Evolutionary conservation across 768 basidiomycete species (phyloP).

Genomic region (Russula emetica): DNA sequence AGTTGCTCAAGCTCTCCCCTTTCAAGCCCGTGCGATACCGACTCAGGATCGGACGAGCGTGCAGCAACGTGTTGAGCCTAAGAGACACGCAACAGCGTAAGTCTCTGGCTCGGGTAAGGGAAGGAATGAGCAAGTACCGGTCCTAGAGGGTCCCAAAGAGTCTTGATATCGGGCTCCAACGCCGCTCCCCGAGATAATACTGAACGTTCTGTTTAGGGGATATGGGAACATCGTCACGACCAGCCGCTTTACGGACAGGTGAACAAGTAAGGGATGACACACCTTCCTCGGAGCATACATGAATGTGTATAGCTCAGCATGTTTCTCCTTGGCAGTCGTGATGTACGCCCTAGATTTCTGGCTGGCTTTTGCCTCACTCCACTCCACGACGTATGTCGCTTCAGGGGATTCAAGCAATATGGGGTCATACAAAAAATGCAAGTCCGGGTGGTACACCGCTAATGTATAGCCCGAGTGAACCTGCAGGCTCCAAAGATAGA

Average conservation of each 20-base stretch:
- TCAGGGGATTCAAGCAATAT: constrained; percentile 47
- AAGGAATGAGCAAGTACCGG: constrained; percentile 19
- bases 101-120: neutral
- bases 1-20: constrained; percentile 44
- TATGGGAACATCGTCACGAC: neutral
- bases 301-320: constrained; percentile 47
- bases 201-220: constrained; percentile 12
- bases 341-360: constrained; percentile 37
- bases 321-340: constrained; percentile 26
- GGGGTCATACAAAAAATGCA: constrained; percentile 54
- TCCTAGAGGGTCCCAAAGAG: constrained; percentile 17
- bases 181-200: constrained; percentile 26
- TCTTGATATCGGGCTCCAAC: constrained; percentile 17
- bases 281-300: constrained; percentile 46
- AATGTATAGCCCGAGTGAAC: constrained; percentile 41
- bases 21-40: constrained; percentile 40
- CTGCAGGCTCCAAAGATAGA: constrained; percentile 17
- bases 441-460: constrained; percentile 36
- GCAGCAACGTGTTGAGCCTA: constrained; percentile 28
- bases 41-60: constrained; percentile 35
- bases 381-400: constrained; percentile 48
- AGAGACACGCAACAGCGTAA: neutral
- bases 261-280: constrained; percentile 14
- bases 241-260: neutral
- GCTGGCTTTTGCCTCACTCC: constrained; percentile 42